Conservation (phyloP, 148 eudicot genomes). For the Oxyria digyna region DNA sequence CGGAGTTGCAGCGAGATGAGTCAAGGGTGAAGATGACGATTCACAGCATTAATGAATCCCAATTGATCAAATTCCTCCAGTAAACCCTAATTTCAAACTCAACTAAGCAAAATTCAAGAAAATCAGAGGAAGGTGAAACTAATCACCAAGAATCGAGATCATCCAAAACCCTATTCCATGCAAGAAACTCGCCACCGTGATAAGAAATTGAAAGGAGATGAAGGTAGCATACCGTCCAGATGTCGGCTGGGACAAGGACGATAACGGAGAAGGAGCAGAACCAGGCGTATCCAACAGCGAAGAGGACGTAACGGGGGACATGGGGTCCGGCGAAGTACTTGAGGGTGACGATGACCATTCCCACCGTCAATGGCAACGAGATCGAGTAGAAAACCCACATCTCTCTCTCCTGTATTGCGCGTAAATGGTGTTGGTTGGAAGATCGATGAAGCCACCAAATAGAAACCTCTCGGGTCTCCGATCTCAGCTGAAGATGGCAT, state of each 20-base stretch:
- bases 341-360: conserved; percentile 66
- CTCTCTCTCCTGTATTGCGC: conserved; percentile 10
- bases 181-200: background rate
- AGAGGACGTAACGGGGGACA: conserved; percentile 55
- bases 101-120: background rate
- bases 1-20: background rate
- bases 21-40: too few species aligned
- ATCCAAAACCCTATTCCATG: conserved; percentile 4
- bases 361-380: conserved; percentile 67
- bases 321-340: conserved; percentile 71
- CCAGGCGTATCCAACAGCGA: conserved; percentile 94
- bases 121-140: background rate
- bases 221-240: conserved; percentile 57
- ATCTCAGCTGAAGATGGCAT: background rate
- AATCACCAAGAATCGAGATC: background rate
- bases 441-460: conserved; percentile 9
- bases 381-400: conserved; percentile 92
- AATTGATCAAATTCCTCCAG: background rate
- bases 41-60: background rate
- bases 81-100: background rate
- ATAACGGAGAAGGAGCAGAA: conserved; percentile 82
- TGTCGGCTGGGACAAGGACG: conserved; percentile 90
- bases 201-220: background rate
- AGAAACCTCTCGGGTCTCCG: conserved; percentile 1
- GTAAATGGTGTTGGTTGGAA: background rate